Conservation (phyloP, 495 filamentous ascomycete species). For the Aspergillus wentii region DNA sequence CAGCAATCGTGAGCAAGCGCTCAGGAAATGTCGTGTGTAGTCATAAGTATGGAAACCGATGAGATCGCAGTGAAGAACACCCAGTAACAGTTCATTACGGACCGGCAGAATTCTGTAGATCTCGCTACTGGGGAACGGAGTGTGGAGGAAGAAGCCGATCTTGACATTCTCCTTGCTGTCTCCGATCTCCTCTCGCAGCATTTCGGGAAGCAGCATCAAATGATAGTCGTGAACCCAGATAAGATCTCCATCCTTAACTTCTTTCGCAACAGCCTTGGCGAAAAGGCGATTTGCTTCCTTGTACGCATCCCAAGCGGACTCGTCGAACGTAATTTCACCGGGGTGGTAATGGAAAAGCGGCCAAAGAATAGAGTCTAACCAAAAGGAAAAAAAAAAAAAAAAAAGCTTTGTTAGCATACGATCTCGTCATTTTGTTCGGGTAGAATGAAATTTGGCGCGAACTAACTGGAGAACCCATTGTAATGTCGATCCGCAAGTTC, state of each 20-base stretch:
- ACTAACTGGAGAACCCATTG: slow-evolving; percentile 82
- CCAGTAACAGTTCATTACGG: slow-evolving; percentile 77
- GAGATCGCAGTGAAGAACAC: slow-evolving; percentile 85
- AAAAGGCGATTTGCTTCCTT: slow-evolving; percentile 85
- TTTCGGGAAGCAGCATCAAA: slow-evolving; percentile 88
- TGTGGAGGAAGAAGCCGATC: slow-evolving; percentile 97
- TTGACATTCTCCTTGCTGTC: slow-evolving; percentile 77
- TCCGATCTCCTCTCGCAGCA: slow-evolving; percentile 84
- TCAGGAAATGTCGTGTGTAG: slow-evolving; percentile 91
- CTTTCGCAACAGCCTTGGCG: slow-evolving; percentile 71
- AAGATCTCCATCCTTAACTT: slow-evolving; percentile 84
- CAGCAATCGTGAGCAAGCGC: slow-evolving; percentile 86
- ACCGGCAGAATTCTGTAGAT: slow-evolving; percentile 95
- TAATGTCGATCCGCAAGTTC: slow-evolving; percentile 78
- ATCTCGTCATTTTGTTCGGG: too few relatives aligned
- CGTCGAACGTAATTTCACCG: slow-evolving; percentile 95
- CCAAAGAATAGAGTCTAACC: slow-evolving; percentile 89
- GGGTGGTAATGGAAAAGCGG: slow-evolving; percentile 97
- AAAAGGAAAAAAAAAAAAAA: background rate
- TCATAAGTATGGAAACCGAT: slow-evolving; percentile 97
- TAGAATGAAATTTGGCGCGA: too few relatives aligned
- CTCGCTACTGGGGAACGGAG: slow-evolving; percentile 94
- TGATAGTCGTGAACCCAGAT: slow-evolving; percentile 99
- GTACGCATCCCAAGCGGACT: slow-evolving; percentile 90
- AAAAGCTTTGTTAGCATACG: too few relatives aligned